phyloP scores from a whole-genome alignment of 768 basidiomycete genomes.

The Gloeophyllum trabeum region DNA sequence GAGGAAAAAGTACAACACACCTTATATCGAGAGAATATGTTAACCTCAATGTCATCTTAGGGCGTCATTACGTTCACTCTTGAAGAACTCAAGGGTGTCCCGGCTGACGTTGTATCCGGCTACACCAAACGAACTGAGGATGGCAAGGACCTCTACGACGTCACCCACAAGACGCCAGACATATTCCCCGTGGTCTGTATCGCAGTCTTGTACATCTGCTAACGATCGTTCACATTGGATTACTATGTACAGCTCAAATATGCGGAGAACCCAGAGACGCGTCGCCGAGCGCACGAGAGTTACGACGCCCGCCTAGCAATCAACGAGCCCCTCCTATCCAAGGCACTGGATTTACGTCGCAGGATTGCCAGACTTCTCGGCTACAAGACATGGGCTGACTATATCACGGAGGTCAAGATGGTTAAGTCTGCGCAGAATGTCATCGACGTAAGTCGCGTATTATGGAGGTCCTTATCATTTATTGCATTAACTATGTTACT shows the following conservation, averaged over 20 bases:
- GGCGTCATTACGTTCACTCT: constrained; percentile 50
- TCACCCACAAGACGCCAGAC: constrained; percentile 77
- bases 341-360: constrained; percentile 59
- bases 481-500: neutral
- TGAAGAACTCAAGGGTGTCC: constrained; percentile 74
- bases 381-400: constrained; percentile 79
- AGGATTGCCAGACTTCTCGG: constrained; percentile 55
- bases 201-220: neutral
- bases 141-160: constrained; percentile 49
- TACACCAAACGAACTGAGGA: constrained; percentile 56
- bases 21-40: neutral
- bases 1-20: constrained; percentile 57
- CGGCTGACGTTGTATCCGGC: constrained; percentile 67
- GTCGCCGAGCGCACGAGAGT: constrained; percentile 51
- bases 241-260: constrained; percentile 54
- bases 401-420: constrained; percentile 80
- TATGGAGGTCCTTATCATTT: constrained; percentile 6
- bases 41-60: constrained; percentile 20
- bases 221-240: neutral
- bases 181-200: constrained; percentile 61
- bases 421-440: constrained; percentile 59
- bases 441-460: too few relatives aligned
- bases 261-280: constrained; percentile 59
- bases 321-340: constrained; percentile 63
- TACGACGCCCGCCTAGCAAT: constrained; percentile 56